Base-by-base conservation (phyloP, 148 eudicot species). In the Rheum nobile region DNA sequence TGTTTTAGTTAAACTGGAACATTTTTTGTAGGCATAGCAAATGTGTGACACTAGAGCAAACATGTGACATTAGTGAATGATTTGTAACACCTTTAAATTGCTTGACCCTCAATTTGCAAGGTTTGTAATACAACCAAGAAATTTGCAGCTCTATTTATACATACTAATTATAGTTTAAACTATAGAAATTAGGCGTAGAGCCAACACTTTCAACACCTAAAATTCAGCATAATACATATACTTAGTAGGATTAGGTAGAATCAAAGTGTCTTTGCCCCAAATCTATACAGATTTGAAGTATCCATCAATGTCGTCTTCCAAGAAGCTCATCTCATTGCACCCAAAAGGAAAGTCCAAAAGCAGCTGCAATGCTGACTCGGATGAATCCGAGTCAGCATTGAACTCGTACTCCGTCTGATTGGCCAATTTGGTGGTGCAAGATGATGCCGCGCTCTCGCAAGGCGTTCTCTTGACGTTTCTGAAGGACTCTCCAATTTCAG, bases 401-500 rank as follows among this genome's bases (percentile, higher is more conserved):
- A 16, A 22, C 50, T 43, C 73, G 22, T 39, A 71, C 47, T 21
- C 48, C 48, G 8, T 0, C 50, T 39, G 73, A 11, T 21, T 13
- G 41, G 29, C 31, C 73, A 71, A 22, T 10, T 71, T 71, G 31
- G 73, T 26, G 2, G 48, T 71, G 34, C 73, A 71, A 41, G 73
- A 71, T 3, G 73, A 72, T 34, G 71, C 59, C 9, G 89, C 87
- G 77, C 96, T 88, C 10, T 76, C 81, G 61, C 85, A 78, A 3
- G n/a, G 2, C 22, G 73, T 65, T 9, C 54, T 78, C 26, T 76
- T 80, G 29, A 77, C 9, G 9, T 80, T 87, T 48, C 99, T 80
- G 68, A 96, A 96, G 0, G 91, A 81, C 8, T 96, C 92, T 19
- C 99, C 99, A 4, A 89, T 86, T 48, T 92, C 95, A 9, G 99